Conservation (phyloP, 78 protist species). For the Dictyostelium intermedium region DNA sequence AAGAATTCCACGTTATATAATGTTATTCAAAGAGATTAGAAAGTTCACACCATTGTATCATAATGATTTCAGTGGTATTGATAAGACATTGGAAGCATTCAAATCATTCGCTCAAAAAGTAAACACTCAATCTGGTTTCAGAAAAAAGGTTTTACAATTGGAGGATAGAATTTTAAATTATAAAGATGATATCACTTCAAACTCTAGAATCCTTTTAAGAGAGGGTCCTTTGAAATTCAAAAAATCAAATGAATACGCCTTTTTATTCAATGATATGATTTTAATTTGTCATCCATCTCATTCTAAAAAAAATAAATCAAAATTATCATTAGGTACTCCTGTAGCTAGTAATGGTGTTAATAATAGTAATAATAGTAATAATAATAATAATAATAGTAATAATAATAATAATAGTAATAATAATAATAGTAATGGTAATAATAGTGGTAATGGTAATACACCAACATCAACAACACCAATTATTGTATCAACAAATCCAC, state of each 20-base stretch:
- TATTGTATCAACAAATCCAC: not conserved
- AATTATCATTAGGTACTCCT: not conserved
- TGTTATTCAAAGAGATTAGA: slow-evolving; percentile 68
- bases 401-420: not conserved
- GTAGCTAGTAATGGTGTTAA: not conserved
- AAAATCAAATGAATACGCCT: slow-evolving; percentile 45
- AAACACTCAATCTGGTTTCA: slow-evolving; percentile 23
- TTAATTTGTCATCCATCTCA: slow-evolving; percentile 54
- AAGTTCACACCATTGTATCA: slow-evolving; percentile 46
- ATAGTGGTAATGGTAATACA: not conserved
- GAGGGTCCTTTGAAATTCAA: slow-evolving; percentile 62
- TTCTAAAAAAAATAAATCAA: slow-evolving; percentile 6
- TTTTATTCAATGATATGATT: slow-evolving; percentile 60
- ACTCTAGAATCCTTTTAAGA: slow-evolving; percentile 29
- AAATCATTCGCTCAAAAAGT: slow-evolving; percentile 50
- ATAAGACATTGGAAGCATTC: slow-evolving; percentile 48
- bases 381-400: not conserved
- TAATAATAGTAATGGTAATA: not conserved
- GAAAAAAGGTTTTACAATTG: slow-evolving; percentile 20
- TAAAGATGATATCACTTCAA: slow-evolving; percentile 60
- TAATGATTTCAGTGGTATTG: slow-evolving; percentile 13
- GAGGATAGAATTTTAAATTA: slow-evolving; percentile 52
- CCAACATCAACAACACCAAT: not conserved
- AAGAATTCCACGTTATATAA: slow-evolving; percentile 77
- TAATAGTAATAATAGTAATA: not conserved